Evolutionary conservation across 2,329 filamentous ascomycete genomes (phyloP).

Genomic region (Scedosporium minutisporum): DNA sequence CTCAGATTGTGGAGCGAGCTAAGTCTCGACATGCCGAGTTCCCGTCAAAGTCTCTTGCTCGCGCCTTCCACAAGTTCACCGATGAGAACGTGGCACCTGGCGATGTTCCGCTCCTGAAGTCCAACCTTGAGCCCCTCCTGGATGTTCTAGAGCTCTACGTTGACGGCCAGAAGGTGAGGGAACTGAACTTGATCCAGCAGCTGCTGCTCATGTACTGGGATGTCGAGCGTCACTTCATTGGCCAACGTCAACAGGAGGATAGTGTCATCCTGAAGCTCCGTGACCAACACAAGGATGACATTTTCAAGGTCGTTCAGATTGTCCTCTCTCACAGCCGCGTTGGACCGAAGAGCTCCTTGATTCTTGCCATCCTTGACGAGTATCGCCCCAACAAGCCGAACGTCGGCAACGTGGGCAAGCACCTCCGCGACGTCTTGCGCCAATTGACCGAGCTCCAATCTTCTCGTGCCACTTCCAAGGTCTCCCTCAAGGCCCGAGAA

Average conservation of each 20-base stretch:
- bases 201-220: slow-evolving; percentile 75
- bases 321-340: slow-evolving; percentile 92
- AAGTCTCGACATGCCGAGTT: slow-evolving; percentile 75
- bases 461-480: slow-evolving; percentile 74
- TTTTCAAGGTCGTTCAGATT: slow-evolving; percentile 71
- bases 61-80: slow-evolving; percentile 78
- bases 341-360: slow-evolving; percentile 84
- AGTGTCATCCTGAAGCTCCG: slow-evolving; percentile 87
- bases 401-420: slow-evolving; percentile 77
- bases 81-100: slow-evolving; percentile 69
- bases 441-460: slow-evolving; percentile 87
- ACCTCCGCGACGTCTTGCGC: slow-evolving; percentile 73
- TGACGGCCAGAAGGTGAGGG: slow-evolving; percentile 84
- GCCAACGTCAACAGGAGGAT: slow-evolving; percentile 77
- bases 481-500: slow-evolving; percentile 92
- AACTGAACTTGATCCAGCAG: slow-evolving; percentile 70
- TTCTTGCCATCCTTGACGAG: slow-evolving; percentile 84
- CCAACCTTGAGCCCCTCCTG: slow-evolving; percentile 64
- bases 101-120: slow-evolving; percentile 65
- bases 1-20: slow-evolving; percentile 77
- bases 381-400: slow-evolving; percentile 93
- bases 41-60: slow-evolving; percentile 77
- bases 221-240: slow-evolving; percentile 81
- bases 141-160: slow-evolving; percentile 70
- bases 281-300: slow-evolving; percentile 93